These are phyloP conservation scores for Penicillium steckii DNA, from an alignment of 495 filamentous ascomycete species.

Conservation along the genomic window DNA sequence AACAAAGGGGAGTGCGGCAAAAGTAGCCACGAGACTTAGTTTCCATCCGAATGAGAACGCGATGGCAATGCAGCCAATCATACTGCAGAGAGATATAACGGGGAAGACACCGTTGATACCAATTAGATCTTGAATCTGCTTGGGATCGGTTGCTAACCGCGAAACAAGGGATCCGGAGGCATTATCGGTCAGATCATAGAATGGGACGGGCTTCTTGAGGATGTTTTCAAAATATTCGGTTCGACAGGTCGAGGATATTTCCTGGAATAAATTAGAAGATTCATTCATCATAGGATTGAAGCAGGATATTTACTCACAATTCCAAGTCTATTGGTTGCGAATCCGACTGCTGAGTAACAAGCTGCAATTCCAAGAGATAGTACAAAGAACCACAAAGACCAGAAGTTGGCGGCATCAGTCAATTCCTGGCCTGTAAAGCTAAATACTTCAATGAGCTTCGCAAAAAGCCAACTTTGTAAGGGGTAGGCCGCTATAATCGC, in stretches of 20 bases:
- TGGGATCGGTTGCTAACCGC: constrained; percentile 56
- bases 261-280: too few species aligned
- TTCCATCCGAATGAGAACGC: constrained; percentile 64
- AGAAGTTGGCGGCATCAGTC: constrained; percentile 49
- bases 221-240: constrained; percentile 60
- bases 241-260: constrained; percentile 52
- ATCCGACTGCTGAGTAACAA: constrained; percentile 55
- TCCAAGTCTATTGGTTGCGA: constrained; percentile 46
- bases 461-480: constrained; percentile 37
- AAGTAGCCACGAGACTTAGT: constrained; percentile 54
- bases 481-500: constrained; percentile 40
- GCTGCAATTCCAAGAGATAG: constrained; percentile 50
- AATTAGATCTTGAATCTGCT: constrained; percentile 60
- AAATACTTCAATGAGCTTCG: constrained; percentile 31
- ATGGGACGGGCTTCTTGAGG: constrained; percentile 53
- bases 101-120: constrained; percentile 39
- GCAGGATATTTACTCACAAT: too few species aligned
- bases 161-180: constrained; percentile 50
- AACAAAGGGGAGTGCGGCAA: constrained; percentile 54
- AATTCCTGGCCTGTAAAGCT: constrained; percentile 33
- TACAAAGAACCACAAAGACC: constrained; percentile 65
- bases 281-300: too few species aligned
- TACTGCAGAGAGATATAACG: constrained; percentile 44
- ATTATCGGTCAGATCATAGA: constrained; percentile 53
- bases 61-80: constrained; percentile 54